Percentiles rank a stretch among this genome's conserved stretches.
phyloP scores from a whole-genome alignment of 805 yeast species.

The Kockiozyma suomiensis region DNA sequence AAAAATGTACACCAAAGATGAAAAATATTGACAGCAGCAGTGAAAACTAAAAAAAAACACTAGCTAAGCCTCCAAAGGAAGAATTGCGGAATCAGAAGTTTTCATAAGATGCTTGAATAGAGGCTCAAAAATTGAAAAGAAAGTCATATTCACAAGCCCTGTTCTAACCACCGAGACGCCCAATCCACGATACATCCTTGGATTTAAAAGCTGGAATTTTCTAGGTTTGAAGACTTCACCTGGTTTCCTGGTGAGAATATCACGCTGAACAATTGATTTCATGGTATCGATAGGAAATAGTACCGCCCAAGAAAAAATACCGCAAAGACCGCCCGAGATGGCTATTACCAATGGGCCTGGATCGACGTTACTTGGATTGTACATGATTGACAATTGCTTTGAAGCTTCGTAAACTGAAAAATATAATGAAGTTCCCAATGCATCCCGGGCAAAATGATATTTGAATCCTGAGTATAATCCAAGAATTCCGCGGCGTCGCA shows the following conservation, averaged over 20 bases:
- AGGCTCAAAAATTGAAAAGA: constrained; percentile 68
- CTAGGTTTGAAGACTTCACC: constrained; percentile 53
- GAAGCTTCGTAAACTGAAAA: constrained; percentile 75
- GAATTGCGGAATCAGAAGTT: background rate
- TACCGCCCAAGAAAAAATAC: constrained; percentile 70
- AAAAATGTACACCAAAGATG: background rate
- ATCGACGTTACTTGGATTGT: constrained; percentile 37
- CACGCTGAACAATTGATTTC: constrained; percentile 74
- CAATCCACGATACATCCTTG: constrained; percentile 71
- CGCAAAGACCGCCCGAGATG: constrained; percentile 78
- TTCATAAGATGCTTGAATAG: constrained; percentile 53
- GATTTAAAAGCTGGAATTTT: constrained; percentile 46
- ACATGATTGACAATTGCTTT: constrained; percentile 46
- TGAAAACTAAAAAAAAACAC: background rate
- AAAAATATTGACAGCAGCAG: too few relatives aligned
- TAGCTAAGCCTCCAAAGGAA: background rate
- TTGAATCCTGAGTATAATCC: constrained; percentile 76
- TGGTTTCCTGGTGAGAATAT: constrained; percentile 58
- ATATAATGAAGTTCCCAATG: constrained; percentile 70
- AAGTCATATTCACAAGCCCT: constrained; percentile 70
- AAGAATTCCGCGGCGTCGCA: constrained; percentile 58
- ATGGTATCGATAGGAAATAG: constrained; percentile 83
- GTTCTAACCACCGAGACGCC: constrained; percentile 75
- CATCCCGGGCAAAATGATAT: constrained; percentile 69
- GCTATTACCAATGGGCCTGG: constrained; percentile 54